Conservation (phyloP, 768 basidiomycete genomes). For the Russula brevipes region DNA sequence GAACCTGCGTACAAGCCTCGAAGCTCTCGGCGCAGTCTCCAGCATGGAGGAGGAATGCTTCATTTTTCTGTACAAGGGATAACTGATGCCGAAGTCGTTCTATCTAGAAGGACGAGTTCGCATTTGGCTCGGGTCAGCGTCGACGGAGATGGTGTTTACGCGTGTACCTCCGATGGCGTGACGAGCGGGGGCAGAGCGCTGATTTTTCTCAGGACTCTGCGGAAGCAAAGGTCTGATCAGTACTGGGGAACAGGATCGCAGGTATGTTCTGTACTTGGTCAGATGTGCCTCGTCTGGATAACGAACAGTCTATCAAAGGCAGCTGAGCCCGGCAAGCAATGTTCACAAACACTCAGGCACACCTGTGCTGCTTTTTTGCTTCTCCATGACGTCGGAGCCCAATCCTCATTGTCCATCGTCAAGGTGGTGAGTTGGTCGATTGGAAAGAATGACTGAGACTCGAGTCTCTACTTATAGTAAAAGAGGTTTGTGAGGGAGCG, state of each 20-base stretch:
- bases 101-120: constrained; percentile 43
- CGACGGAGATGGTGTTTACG: background rate
- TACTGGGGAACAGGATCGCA: background rate
- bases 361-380: constrained; percentile 74
- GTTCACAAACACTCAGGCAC: constrained; percentile 4
- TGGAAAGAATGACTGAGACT: too few relatives aligned
- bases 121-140: background rate
- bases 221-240: background rate
- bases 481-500: too few relatives aligned
- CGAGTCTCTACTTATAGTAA: too few relatives aligned
- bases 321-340: too few relatives aligned
- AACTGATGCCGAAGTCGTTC: constrained; percentile 80
- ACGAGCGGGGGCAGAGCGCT: constrained; percentile 81
- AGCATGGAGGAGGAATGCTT: constrained; percentile 93
- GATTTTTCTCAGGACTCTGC: constrained; percentile 76
- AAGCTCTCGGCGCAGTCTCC: constrained; percentile 98
- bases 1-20: constrained; percentile 80
- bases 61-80: constrained; percentile 70
- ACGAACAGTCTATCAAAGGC: constrained; percentile 33
- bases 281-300: constrained; percentile 38
- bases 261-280: constrained; percentile 11
- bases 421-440: too few relatives aligned
- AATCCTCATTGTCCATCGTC: constrained; percentile 30
- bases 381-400: constrained; percentile 81
- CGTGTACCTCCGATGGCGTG: constrained; percentile 79